These are phyloP conservation scores for Phialocephala sp. DNA, from an alignment of 2,329 filamentous ascomycete species.

Conservation along the genomic window DNA sequence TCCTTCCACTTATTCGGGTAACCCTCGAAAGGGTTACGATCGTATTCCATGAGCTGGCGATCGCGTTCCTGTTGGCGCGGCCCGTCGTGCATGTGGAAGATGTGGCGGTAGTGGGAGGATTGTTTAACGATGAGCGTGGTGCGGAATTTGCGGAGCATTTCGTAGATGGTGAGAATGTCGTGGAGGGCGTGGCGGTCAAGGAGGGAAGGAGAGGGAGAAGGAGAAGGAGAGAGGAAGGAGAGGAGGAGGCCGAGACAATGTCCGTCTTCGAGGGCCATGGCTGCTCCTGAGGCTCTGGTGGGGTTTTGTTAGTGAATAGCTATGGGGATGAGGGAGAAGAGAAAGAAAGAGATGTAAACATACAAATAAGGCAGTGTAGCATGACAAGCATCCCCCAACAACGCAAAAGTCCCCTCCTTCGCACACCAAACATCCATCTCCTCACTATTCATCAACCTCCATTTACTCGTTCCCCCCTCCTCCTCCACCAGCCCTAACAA, in stretches of 20 bases:
- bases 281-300: constrained; percentile 66
- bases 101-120: too few relatives aligned
- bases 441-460: too few relatives aligned
- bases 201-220: too few relatives aligned
- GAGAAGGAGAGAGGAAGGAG: too few relatives aligned
- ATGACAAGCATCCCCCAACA: constrained; percentile 64
- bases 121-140: not conserved
- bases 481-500: not conserved
- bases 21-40: constrained; percentile 21
- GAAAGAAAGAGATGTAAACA: constrained; percentile 11
- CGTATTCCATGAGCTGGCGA: not conserved
- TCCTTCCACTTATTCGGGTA: constrained; percentile 52
- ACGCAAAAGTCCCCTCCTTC: constrained; percentile 15
- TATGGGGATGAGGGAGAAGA: too few relatives aligned
- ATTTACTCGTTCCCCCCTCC: too few relatives aligned
- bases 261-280: constrained; percentile 68
- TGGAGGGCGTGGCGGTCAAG: too few relatives aligned
- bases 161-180: not conserved
- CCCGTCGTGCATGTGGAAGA: too few relatives aligned
- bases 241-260: constrained; percentile 60
- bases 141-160: not conserved
- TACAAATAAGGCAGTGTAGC: constrained; percentile 53
- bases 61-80: too few relatives aligned
- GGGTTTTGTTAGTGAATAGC: constrained; percentile 39
- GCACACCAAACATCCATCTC: too few relatives aligned